Conservation (phyloP, 1,284 basidiomycete species). For the Puccinia hordei region DNA sequence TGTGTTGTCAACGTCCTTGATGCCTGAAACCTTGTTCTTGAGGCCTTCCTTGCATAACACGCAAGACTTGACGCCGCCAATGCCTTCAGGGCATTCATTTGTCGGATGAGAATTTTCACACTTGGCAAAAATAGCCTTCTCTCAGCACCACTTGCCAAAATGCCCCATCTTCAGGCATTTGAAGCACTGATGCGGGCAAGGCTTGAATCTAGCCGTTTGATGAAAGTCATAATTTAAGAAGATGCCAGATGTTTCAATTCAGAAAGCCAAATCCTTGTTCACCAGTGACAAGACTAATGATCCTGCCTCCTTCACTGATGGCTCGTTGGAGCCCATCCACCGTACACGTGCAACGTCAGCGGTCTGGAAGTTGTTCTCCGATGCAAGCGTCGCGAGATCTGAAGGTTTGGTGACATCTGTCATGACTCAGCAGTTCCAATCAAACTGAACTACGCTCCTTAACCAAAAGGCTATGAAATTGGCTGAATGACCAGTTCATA, state of each 20-base stretch:
- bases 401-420: neutral
- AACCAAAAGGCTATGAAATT: no score
- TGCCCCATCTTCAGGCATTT: neutral
- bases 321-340: neutral
- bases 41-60: neutral
- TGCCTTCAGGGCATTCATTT: slow-evolving; percentile 6
- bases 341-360: neutral
- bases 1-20: neutral
- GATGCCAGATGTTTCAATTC: neutral
- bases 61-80: neutral
- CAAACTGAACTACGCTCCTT: no score
- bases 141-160: slow-evolving; percentile 1
- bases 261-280: neutral
- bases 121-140: slow-evolving; percentile 5
- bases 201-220: neutral
- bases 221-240: slow-evolving; percentile 12
- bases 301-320: neutral
- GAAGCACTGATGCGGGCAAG: slow-evolving; percentile 14
- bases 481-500: no score
- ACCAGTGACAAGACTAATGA: neutral
- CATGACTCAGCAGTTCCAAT: no score
- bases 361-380: neutral
- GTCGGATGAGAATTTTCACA: neutral
- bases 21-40: neutral
- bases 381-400: neutral